phyloP scores from a whole-genome alignment of 192 early-diverging fungal species.

The Coemansia sp. region DNA sequence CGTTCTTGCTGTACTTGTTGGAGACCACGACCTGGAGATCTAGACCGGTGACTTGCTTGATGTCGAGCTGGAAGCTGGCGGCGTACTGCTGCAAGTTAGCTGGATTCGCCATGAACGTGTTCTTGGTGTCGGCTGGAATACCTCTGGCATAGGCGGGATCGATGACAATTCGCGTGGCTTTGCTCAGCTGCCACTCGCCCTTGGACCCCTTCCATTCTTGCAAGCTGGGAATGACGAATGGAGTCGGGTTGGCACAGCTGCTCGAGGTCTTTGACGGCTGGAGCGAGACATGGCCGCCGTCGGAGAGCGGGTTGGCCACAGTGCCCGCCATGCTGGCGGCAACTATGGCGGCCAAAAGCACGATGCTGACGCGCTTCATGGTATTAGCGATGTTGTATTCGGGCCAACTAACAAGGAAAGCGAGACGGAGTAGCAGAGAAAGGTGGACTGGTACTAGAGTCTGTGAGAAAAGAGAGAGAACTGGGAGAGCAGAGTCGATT shows the following conservation, averaged over 20 bases:
- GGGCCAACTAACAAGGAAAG: neutral
- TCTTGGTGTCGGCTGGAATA: conserved; percentile 23
- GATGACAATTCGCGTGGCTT: conserved; percentile 37
- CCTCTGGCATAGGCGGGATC: conserved; percentile 39
- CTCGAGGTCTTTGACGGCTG: conserved; percentile 5
- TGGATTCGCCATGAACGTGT: conserved; percentile 46
- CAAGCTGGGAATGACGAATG: conserved; percentile 47
- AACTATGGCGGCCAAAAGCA: conserved; percentile 34
- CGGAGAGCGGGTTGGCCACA: conserved; percentile 30
- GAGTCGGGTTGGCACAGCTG: conserved; percentile 30
- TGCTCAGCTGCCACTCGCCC: conserved; percentile 37
- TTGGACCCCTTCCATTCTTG: conserved; percentile 44
- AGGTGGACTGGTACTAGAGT: neutral
- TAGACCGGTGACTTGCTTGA: conserved; percentile 35
- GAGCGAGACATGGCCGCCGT: neutral
- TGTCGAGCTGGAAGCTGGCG: conserved; percentile 33
- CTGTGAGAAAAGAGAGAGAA: neutral
- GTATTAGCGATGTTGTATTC: neutral
- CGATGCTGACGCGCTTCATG: conserved; percentile 32
- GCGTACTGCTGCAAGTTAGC: conserved; percentile 39
- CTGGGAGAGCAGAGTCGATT: neutral
- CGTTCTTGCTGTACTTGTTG: conserved; percentile 15
- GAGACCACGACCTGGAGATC: conserved; percentile 38
- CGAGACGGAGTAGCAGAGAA: neutral
- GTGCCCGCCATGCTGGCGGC: conserved; percentile 23